phyloP scores from a whole-genome alignment of 192 early-diverging fungal genomes.

The Coemansia sp. region DNA sequence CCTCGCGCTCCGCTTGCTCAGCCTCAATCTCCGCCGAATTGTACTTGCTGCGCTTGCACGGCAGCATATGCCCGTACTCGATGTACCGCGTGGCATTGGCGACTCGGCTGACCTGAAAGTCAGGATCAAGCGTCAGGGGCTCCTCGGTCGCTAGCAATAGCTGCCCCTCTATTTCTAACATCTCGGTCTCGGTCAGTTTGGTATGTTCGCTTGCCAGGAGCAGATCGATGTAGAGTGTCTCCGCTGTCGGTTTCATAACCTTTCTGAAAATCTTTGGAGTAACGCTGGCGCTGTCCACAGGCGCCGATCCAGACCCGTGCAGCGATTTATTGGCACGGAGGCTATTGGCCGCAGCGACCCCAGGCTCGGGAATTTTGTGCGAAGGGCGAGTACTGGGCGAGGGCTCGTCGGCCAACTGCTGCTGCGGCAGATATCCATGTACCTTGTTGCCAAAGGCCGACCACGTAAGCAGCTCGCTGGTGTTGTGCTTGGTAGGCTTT shows the following conservation, averaged over 20 bases:
- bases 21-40: slow-evolving; percentile 72
- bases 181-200: slow-evolving; percentile 57
- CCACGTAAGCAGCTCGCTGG: slow-evolving; percentile 39
- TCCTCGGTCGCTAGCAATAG: slow-evolving; percentile 68
- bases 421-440: neutral
- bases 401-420: neutral
- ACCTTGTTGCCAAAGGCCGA: slow-evolving; percentile 17
- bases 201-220: slow-evolving; percentile 41
- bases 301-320: neutral
- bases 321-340: neutral
- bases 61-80: slow-evolving; percentile 55
- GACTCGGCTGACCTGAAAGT: slow-evolving; percentile 66
- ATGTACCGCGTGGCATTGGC: slow-evolving; percentile 68
- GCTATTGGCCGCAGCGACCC: slow-evolving; percentile 9
- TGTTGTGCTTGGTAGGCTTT: slow-evolving; percentile 27
- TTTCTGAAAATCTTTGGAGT: slow-evolving; percentile 30
- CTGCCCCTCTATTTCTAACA: slow-evolving; percentile 67
- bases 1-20: slow-evolving; percentile 66
- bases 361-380: slow-evolving; percentile 23
- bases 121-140: slow-evolving; percentile 68
- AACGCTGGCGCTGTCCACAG: neutral
- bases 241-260: slow-evolving; percentile 52
- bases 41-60: slow-evolving; percentile 66
- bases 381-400: neutral
- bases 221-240: slow-evolving; percentile 46